Conservation (phyloP, 2,329 filamentous ascomycete species). For the Talaromyces sp. region DNA sequence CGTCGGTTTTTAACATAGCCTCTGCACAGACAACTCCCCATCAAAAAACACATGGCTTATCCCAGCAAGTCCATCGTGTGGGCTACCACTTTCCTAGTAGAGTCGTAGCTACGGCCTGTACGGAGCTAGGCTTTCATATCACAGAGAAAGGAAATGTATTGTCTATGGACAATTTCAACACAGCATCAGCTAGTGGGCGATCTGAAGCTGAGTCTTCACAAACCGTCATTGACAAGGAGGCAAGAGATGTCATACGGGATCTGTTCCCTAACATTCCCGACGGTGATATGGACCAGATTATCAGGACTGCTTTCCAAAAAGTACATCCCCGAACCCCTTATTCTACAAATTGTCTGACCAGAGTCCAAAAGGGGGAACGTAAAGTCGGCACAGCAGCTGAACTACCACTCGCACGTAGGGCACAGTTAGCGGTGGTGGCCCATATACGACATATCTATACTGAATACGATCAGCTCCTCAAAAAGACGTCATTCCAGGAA, state of each 20-base stretch:
- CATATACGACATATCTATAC: conserved; percentile 59
- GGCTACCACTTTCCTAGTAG: conserved; percentile 58
- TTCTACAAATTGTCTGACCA: conserved; percentile 15
- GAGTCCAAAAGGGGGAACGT: conserved; percentile 41
- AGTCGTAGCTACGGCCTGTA: conserved; percentile 54
- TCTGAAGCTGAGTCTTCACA: conserved; percentile 30
- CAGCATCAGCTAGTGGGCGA: conserved; percentile 18
- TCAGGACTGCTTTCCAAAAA: conserved; percentile 56
- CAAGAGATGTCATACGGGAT: conserved; percentile 54
- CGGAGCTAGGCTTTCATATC: conserved; percentile 40
- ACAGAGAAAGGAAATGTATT: conserved; percentile 43
- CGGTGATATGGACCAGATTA: conserved; percentile 51
- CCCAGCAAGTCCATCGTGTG: conserved; percentile 56
- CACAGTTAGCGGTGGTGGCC: conserved; percentile 56
- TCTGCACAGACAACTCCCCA: conserved; percentile 43
- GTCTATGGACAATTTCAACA: conserved; percentile 25
- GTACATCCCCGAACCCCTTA: conserved; percentile 26
- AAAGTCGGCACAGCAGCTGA: conserved; percentile 53
- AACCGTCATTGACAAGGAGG: conserved; percentile 50
- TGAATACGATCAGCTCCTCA: conserved; percentile 55
- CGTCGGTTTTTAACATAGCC: not conserved
- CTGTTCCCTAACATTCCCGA: conserved; percentile 59
- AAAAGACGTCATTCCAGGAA: conserved; percentile 47
- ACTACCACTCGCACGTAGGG: conserved; percentile 50
- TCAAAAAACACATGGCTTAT: conserved; percentile 46